Evolutionary conservation across 306 rosid species (phyloP).

Genomic region (Citrullus amarus): DNA sequence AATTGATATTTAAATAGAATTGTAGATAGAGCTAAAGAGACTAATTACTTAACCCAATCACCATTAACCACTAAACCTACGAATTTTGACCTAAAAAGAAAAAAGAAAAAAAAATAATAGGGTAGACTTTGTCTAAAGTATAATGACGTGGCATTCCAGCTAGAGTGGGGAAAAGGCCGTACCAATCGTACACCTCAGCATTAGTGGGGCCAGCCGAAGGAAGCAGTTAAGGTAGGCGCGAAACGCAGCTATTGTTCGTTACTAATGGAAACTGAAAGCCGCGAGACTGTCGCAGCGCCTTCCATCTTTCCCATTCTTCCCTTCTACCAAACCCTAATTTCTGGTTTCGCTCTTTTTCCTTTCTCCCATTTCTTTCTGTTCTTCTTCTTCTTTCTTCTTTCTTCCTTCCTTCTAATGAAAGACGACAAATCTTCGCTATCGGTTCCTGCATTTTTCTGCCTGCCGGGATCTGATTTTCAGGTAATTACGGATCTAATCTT

Average conservation of each 20-base stretch:
- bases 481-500: neutral
- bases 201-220: neutral
- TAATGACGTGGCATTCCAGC: neutral
- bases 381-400: neutral
- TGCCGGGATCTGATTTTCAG: neutral
- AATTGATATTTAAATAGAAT: too few species aligned
- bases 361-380: neutral
- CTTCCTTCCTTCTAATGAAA: neutral
- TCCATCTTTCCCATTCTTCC: constrained; percentile 9
- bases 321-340: constrained; percentile 29
- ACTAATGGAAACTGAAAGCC: constrained; percentile 16
- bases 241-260: constrained; percentile 14
- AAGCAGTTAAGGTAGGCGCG: constrained; percentile 20
- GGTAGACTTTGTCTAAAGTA: neutral
- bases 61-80: neutral
- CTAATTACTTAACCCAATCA: too few species aligned
- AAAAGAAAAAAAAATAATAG: neutral
- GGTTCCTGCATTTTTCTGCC: neutral
- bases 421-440: neutral
- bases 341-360: constrained; percentile 2
- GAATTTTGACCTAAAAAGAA: neutral
- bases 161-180: neutral
- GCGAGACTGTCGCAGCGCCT: constrained; percentile 26
- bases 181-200: neutral
- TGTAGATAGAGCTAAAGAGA: too few species aligned